phyloP scores from a whole-genome alignment of 495 filamentous ascomycete species.

The Astrothelium subdiscretum region DNA sequence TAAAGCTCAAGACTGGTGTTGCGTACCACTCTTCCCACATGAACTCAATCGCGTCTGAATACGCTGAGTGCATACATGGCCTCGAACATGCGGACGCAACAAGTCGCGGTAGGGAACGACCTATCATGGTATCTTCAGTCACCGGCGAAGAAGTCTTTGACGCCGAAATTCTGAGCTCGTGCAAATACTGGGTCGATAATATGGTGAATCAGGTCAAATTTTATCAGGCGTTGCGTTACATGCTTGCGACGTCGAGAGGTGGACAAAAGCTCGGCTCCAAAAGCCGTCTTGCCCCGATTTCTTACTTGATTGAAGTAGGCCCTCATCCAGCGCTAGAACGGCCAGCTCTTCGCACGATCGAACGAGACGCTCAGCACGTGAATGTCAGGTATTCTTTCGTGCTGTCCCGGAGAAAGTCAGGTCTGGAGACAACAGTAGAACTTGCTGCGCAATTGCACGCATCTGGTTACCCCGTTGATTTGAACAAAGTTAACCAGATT shows the following conservation, averaged over 20 bases:
- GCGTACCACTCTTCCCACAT: conserved; percentile 50
- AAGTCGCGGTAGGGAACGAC: neutral
- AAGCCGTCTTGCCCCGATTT: too few species aligned
- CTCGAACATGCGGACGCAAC: neutral
- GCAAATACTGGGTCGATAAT: conserved; percentile 15
- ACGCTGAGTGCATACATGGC: neutral
- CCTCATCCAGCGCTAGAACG: conserved; percentile 8
- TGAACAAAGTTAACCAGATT: conserved; percentile 8
- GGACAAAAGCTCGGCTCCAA: neutral
- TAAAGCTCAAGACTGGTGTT: neutral
- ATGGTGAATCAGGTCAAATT: neutral
- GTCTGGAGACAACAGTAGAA: neutral
- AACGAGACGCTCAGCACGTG: neutral
- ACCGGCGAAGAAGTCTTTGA: neutral
- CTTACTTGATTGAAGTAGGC: conserved; percentile 10
- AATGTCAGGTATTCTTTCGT: neutral
- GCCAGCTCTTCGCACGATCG: neutral
- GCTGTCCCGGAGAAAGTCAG: neutral
- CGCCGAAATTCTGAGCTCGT: neutral
- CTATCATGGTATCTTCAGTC: neutral
- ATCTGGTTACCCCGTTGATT: conserved; percentile 14
- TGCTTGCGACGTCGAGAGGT: neutral
- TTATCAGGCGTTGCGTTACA: neutral
- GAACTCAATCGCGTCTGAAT: conserved; percentile 16
- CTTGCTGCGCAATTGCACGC: conserved; percentile 11